Evolutionary conservation across 176 grass and related monocot genomes (phyloP), one percentile per base, ranked within the genome.

Genomic region (Lolium perenne): DNA sequence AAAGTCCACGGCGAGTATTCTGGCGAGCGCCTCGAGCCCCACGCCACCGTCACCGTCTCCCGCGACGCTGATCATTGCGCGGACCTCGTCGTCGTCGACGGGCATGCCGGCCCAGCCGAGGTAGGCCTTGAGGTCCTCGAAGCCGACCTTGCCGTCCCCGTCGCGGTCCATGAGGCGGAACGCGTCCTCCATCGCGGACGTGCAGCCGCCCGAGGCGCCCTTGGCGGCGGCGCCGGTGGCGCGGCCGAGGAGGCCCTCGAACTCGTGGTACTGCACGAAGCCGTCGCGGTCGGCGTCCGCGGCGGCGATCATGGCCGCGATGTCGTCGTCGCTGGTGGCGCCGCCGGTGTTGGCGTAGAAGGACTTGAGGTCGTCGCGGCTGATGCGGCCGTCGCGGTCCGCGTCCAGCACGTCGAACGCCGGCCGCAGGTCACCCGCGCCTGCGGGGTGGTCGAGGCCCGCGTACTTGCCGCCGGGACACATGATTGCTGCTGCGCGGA

Each of bases 381-480:
- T 94, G 92, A 99, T 99, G 81, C 89, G 87, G 80, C 97, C 97
- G 76, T 99, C 97, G 56, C 40, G 90, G 88, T 99, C 97, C 29
- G 92, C 89, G 87, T 99, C 97, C 72, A 99, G 90, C 50, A 93
- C 84, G 86, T 96, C 97, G 83, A 99, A 99, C 54, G 90, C 97
- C 66, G 94, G 89, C 18, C 89, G 86, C 70, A 99, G 87, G 82
- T 79, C 82, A 8, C 48, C 73, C 48, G 48, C 48, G 56, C 51
- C 64, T 22, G 49, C 74, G 76, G 90, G 67, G 74, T 84, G 41
- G 56, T 87, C 81, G 40, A 91, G 57, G 77, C 89, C 82, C 21
- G 79, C 85, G 48, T 84, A 85, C 20, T 38, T 90, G 75, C 89
- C 73, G 14, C 90, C 92, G 65, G 94, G 94, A 15, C 92, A 94